Evolutionary conservation across 768 basidiomycete species (phyloP).

Genomic region (Tylopilus rubrobrunneus): DNA sequence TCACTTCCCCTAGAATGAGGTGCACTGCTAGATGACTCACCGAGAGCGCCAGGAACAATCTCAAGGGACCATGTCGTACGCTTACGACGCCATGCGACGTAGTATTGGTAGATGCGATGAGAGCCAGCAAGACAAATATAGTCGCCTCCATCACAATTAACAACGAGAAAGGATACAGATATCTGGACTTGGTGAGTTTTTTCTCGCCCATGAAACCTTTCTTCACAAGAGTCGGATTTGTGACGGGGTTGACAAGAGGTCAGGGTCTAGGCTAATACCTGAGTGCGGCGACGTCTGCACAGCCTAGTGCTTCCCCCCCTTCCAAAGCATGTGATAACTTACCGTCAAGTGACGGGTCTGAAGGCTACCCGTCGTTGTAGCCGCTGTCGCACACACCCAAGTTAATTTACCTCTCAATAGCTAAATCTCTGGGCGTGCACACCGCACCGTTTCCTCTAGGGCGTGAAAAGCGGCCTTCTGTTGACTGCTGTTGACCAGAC

Average conservation of each 20-base stretch:
- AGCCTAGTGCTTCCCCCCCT: not conserved
- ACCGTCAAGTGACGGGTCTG: constrained; percentile 11
- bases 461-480: constrained; percentile 15
- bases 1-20: not conserved
- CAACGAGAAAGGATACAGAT: constrained; percentile 27
- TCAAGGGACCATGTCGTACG: constrained; percentile 25
- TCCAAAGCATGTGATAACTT: not conserved
- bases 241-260: constrained; percentile 3
- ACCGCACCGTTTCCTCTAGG: constrained; percentile 3
- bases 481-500: constrained; percentile 18
- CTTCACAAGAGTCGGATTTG: constrained; percentile 4
- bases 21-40: not conserved
- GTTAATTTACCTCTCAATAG: constrained; percentile 32
- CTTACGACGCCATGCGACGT: constrained; percentile 19
- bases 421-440: constrained; percentile 9
- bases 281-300: constrained; percentile 7
- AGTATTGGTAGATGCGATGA: constrained; percentile 17
- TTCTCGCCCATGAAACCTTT: not conserved
- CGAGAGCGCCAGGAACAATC: constrained; percentile 20
- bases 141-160: constrained; percentile 29
- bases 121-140: constrained; percentile 27
- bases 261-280: constrained; percentile 10
- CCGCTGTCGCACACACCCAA: constrained; percentile 13
- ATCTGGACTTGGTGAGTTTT: constrained; percentile 13
- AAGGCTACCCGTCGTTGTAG: constrained; percentile 8